phyloP scores from a whole-genome alignment of 495 filamentous ascomycete species.

The Talaromyces wortmannii region DNA sequence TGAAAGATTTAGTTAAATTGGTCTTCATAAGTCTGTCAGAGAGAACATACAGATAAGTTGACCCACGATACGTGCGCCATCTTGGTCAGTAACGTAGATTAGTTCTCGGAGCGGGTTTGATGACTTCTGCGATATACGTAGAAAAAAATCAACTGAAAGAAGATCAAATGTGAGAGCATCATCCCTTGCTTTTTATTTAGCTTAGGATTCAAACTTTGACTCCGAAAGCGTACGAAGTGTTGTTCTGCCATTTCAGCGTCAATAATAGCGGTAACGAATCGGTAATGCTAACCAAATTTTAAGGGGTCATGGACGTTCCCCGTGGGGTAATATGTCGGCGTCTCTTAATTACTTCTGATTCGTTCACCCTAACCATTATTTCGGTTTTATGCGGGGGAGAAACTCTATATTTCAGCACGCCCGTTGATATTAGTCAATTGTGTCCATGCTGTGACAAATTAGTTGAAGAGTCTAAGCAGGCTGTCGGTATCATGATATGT shows the following conservation, averaged over 20 bases:
- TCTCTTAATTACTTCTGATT: background rate
- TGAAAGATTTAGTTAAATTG: background rate
- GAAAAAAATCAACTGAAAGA: background rate
- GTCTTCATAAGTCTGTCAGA: background rate
- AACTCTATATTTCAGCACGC: background rate
- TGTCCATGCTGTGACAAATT: background rate
- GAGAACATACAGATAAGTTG: background rate
- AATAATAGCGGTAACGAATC: background rate
- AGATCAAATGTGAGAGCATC: background rate
- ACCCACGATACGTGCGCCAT: background rate
- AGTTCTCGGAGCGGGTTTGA: background rate
- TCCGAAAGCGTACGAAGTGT: background rate
- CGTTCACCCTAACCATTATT: background rate
- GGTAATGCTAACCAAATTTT: background rate
- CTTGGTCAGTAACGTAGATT: background rate
- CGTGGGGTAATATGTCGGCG: slow-evolving; percentile 3
- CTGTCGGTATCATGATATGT: background rate
- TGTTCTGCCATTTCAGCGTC: background rate
- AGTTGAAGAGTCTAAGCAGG: background rate
- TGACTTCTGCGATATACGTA: background rate
- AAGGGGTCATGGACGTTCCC: background rate
- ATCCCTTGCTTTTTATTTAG: background rate
- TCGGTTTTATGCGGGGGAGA: background rate
- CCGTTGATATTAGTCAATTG: background rate
- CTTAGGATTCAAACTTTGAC: background rate